Evolutionary conservation across 1,139 yeast species (phyloP).

Genomic region (Lizanozyma gosingica): DNA sequence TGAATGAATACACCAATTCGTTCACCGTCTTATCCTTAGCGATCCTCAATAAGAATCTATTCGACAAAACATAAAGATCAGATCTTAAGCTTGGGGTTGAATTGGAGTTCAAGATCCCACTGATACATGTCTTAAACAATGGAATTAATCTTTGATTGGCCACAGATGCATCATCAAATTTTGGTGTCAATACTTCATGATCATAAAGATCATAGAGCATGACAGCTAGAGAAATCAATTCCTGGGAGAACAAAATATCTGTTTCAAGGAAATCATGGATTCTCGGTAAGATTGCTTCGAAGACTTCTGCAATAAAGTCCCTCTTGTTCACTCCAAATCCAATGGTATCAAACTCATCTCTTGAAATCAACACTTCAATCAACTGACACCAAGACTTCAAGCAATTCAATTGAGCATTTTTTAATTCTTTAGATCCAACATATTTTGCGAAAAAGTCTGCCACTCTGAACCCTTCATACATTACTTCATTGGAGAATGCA

Average conservation of each 20-base stretch:
- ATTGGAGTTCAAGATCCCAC: constrained; percentile 62
- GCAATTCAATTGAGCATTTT: constrained; percentile 47
- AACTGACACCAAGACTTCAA: constrained; percentile 79
- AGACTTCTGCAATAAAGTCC: constrained; percentile 64
- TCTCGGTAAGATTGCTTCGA: constrained; percentile 69
- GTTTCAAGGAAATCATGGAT: constrained; percentile 64
- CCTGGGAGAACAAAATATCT: constrained; percentile 64
- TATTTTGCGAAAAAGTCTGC: constrained; percentile 33
- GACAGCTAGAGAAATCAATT: constrained; percentile 67
- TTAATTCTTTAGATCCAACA: constrained; percentile 36
- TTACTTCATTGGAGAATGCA: constrained; percentile 18
- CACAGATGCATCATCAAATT: constrained; percentile 4
- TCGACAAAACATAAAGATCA: constrained; percentile 68
- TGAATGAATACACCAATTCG: constrained; percentile 37
- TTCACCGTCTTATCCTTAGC: constrained; percentile 30
- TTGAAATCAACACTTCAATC: constrained; percentile 63
- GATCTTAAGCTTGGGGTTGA: constrained; percentile 64
- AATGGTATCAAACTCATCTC: constrained; percentile 15
- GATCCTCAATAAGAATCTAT: constrained; percentile 52
- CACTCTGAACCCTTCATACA: constrained; percentile 19
- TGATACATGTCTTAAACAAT: constrained; percentile 63
- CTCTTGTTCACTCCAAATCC: constrained; percentile 32
- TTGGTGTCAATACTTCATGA: constrained; percentile 16
- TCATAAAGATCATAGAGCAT: constrained; percentile 60
- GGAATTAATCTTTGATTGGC: constrained; percentile 48